Conservation (phyloP, 257 asterid genomes). For the Solanum sejunctum region DNA sequence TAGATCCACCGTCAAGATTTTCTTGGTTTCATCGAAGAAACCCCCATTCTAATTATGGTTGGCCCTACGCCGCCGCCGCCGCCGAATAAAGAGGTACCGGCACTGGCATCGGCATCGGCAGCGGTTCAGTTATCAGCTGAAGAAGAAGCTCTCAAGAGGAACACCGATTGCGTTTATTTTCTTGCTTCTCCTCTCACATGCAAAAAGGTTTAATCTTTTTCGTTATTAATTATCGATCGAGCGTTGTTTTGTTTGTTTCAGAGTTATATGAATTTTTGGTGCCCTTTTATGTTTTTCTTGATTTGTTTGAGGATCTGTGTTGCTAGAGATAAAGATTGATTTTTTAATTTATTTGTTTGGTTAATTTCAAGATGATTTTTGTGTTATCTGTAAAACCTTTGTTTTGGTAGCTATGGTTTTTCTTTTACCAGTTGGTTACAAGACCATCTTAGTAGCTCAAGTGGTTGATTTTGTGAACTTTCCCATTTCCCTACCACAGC, state of each 20-base stretch:
- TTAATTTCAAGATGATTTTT: neutral
- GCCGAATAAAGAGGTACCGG: neutral
- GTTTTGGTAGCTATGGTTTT: neutral
- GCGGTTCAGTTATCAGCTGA: conserved; percentile 15
- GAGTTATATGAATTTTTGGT: neutral
- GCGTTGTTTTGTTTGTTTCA: neutral
- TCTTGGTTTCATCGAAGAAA: neutral
- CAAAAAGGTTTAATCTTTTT: conserved; percentile 28
- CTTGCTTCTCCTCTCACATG: conserved; percentile 61
- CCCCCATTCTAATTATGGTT: neutral
- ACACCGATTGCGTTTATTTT: conserved; percentile 62
- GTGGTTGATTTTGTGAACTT: too few relatives aligned
- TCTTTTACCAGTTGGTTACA: neutral
- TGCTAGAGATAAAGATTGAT: neutral
- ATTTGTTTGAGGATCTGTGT: neutral
- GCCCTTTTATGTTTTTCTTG: neutral
- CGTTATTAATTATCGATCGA: neutral
- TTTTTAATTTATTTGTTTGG: neutral
- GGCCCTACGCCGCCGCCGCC: neutral
- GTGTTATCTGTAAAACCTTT: neutral
- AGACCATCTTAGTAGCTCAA: neutral
- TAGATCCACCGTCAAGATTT: neutral
- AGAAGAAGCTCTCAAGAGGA: conserved; percentile 41
- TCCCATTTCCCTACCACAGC: too few relatives aligned
- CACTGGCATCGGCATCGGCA: neutral